phyloP scores from a whole-genome alignment of 345 rosid species.

The Eucalyptus pumila region DNA sequence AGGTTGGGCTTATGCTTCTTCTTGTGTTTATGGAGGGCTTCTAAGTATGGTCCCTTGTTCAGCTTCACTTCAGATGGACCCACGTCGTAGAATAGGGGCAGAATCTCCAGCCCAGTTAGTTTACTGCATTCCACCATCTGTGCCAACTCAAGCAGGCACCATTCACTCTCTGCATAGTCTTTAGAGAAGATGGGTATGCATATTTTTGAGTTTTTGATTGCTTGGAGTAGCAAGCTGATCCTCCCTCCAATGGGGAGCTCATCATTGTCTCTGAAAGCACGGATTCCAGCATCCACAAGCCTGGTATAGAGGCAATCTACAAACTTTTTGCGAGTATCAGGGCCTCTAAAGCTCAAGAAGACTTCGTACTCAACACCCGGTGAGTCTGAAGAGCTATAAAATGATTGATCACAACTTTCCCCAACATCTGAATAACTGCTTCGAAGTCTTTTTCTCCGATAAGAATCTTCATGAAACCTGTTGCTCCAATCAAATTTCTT shows the following conservation, averaged over 20 bases:
- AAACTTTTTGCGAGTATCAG: neutral
- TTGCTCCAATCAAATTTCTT: neutral
- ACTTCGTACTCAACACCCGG: neutral
- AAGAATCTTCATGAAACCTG: neutral
- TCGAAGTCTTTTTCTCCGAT: neutral
- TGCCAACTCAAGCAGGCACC: conserved; percentile 3
- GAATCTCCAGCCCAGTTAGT: neutral
- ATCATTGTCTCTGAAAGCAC: neutral
- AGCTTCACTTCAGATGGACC: neutral
- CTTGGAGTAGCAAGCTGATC: neutral
- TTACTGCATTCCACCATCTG: conserved; percentile 3
- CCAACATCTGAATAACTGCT: neutral
- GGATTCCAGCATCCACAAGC: neutral
- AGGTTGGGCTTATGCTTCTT: neutral
- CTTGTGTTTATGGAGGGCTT: neutral
- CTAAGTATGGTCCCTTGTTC: neutral
- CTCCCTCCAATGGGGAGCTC: neutral
- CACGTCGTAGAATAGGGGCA: neutral
- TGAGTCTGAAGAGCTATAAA: neutral
- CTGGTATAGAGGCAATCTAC: neutral
- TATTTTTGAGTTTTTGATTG: neutral
- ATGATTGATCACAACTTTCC: neutral
- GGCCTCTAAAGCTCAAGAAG: conserved; percentile 1
- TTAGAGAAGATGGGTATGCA: conserved; percentile 3
- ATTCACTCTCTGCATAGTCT: neutral